Percentiles rank a stretch among this genome's conserved stretches.
These are phyloP conservation scores for Teratosphaeria viscida DNA, from an alignment of 2,329 filamentous ascomycete species.

Conservation along the genomic window DNA sequence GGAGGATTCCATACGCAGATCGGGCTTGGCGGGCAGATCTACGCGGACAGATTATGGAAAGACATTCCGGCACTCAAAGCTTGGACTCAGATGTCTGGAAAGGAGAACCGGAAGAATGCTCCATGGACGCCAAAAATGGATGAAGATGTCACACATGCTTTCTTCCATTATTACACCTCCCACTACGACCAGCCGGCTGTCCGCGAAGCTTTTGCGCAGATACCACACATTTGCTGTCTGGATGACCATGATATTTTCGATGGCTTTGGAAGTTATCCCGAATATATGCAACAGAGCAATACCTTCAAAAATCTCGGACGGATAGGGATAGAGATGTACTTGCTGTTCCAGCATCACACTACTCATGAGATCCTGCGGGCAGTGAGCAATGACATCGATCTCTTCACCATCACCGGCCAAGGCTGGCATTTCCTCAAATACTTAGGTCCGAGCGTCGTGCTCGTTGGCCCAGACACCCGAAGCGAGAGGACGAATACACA, in stretches of 20 bases:
- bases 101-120: conserved; percentile 82
- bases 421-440: conserved; percentile 99
- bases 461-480: conserved; percentile 82
- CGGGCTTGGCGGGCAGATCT: conserved; percentile 87
- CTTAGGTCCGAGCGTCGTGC: conserved; percentile 79
- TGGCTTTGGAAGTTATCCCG: conserved; percentile 91
- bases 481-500: conserved; percentile 84
- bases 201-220: conserved; percentile 92
- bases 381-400: conserved; percentile 73
- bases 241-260: conserved; percentile 99
- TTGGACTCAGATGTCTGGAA: conserved; percentile 86
- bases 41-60: conserved; percentile 90
- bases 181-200: conserved; percentile 96
- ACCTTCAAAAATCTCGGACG: conserved; percentile 98
- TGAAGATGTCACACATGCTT: conserved; percentile 89
- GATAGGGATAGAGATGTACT: conserved; percentile 92
- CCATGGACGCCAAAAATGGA: conserved; percentile 91
- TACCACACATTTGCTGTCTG: conserved; percentile 83
- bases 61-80: conserved; percentile 89
- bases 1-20: conserved; percentile 92
- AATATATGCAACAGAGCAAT: conserved; percentile 95
- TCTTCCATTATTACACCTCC: conserved; percentile 98
- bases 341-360: conserved; percentile 96
- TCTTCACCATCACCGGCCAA: conserved; percentile 94
- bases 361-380: conserved; percentile 88